These are phyloP conservation scores for Lolium multiflorum DNA, from an alignment of 176 grass and related monocot species.

Conservation along the genomic window DNA sequence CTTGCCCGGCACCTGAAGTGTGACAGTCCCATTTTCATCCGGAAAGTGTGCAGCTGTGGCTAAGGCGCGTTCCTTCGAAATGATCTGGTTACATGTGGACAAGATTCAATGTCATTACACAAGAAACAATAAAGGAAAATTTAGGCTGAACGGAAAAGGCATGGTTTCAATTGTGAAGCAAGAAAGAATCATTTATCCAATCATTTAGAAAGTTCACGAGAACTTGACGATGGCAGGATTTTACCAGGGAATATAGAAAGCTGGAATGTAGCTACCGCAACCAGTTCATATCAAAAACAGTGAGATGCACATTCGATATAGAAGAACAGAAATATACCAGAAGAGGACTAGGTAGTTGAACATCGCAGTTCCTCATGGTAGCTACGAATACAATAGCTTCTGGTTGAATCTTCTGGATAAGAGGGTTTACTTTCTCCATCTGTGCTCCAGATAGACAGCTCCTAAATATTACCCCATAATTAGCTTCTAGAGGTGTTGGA, in stretches of 20 bases:
- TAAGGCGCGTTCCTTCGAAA: neutral
- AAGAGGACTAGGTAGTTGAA: slow-evolving; percentile 3
- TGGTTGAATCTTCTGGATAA: neutral
- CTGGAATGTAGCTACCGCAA: neutral
- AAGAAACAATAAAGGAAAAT: too few species aligned
- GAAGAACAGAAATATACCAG: slow-evolving; percentile 7
- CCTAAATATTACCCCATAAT: neutral
- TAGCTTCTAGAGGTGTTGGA: neutral
- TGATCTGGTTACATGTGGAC: neutral
- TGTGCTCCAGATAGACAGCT: neutral
- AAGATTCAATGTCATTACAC: too few species aligned
- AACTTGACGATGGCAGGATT: neutral
- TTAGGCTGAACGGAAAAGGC: too few species aligned
- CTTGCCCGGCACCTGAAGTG: neutral
- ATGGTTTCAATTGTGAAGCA: too few species aligned
- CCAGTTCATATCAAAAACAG: neutral
- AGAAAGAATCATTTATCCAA: too few species aligned
- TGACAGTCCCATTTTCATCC: neutral
- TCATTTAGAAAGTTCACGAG: neutral
- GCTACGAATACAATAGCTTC: neutral
- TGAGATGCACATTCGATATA: neutral
- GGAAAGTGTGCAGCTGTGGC: slow-evolving; percentile 10
- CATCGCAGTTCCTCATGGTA: slow-evolving; percentile 9
- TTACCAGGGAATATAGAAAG: neutral
- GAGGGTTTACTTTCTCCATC: too few species aligned